Evolutionary conservation across 192 early-diverging fungal genomes (phyloP), one percentile per base, ranked within the genome.

Genomic region (Jimgerdemannia flammicorona): DNA sequence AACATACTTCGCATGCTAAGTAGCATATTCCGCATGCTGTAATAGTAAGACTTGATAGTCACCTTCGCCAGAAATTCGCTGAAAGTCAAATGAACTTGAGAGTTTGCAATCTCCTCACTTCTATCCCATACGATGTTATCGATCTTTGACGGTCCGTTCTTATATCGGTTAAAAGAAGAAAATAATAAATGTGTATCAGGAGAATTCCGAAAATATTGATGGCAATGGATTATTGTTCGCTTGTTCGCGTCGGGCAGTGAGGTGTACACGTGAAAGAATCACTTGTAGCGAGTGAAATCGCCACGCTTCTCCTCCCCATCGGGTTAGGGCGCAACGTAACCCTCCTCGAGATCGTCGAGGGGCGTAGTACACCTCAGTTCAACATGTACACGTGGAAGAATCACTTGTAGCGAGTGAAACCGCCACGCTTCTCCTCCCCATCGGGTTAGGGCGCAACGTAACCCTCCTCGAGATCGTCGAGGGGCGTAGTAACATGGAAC

Each of bases 241-340:
- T n/a, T n/a, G n/a, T n/a, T n/a, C 49, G 49, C 11, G 11, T 54
- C 49, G 49, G 49, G 49, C 49, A 54, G 49, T 11, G 49, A 54
- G 49, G 49, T 54, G 49, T 54, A 54, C 49, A 54, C 49, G 49
- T 54, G 49, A 74, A 67, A 42, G n/a, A 67, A 44, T 67, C 49
- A 75, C 63, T 67, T 67, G 66, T 74, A 74, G 41, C 41, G 20
- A 75, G 29, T 40, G 69, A 75, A 75, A 64, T 67, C 74, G 43
- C 70, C 74, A 9, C 68, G 68, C 39, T 75, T 75, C 74, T 75
- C 49, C 49, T 54, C 44, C 74, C 74, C 74, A 75, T 75, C 74
- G 43, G 49, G 74, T 71, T 75, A 75, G 69, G 63, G 9, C 42
- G 74, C 74, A 75, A 19, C 49, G 40, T 63, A 75, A 75, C 74